These are phyloP conservation scores for Mycena epipterygia DNA, from an alignment of 768 basidiomycete genomes.

Conservation along the genomic window DNA sequence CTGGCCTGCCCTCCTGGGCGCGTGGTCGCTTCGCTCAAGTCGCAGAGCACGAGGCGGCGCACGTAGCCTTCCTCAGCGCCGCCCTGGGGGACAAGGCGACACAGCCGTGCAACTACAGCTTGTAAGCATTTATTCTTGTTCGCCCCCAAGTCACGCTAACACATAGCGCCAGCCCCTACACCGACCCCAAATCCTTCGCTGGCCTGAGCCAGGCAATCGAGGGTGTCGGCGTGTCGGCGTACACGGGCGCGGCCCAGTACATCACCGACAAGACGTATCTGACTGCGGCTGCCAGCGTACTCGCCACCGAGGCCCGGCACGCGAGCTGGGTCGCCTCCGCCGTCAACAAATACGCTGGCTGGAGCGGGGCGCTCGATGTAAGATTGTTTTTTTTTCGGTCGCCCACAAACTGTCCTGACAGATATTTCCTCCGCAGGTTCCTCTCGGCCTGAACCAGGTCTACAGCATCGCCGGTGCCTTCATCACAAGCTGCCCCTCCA, in stretches of 20 bases:
- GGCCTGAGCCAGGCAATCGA: no score
- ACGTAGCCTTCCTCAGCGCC: slow-evolving; percentile 55
- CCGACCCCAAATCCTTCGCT: slow-evolving; percentile 59
- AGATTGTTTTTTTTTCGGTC: slow-evolving; percentile 30
- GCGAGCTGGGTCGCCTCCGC: slow-evolving; percentile 66
- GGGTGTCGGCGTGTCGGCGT: slow-evolving; percentile 65
- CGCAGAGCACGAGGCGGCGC: slow-evolving; percentile 59
- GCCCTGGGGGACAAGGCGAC: slow-evolving; percentile 63
- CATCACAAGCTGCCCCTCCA: slow-evolving; percentile 66
- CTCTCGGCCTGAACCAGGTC: slow-evolving; percentile 47
- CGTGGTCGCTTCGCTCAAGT: slow-evolving; percentile 65
- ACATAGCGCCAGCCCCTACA: slow-evolving; percentile 50
- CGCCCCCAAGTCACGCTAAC: no score
- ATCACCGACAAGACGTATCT: slow-evolving; percentile 61
- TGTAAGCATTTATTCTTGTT: slow-evolving; percentile 54
- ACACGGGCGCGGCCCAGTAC: slow-evolving; percentile 66
- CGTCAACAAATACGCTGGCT: slow-evolving; percentile 57
- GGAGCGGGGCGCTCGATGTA: slow-evolving; percentile 68
- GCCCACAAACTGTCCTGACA: slow-evolving; percentile 34
- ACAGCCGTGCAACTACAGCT: slow-evolving; percentile 70
- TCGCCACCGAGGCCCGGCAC: no score
- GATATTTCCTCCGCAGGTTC: slow-evolving; percentile 42
- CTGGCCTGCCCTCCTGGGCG: slow-evolving; percentile 61
- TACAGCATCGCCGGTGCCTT: slow-evolving; percentile 58
- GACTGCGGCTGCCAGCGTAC: slow-evolving; percentile 67